Base-by-base conservation (phyloP, 495 filamentous ascomycete species). In the Aspergillus bridgeri region DNA sequence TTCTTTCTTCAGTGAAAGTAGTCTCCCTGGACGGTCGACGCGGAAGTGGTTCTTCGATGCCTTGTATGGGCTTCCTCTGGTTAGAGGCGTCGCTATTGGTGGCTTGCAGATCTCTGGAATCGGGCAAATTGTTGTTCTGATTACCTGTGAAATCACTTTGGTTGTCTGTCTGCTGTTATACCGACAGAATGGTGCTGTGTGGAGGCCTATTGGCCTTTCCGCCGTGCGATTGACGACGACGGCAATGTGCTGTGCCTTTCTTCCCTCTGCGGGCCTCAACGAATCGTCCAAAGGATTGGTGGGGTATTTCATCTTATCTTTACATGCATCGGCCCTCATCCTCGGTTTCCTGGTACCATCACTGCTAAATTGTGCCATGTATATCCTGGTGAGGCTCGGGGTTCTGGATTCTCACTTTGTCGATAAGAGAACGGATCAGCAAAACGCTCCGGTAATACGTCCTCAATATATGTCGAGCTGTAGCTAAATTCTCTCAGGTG, bases 81-180 rank as follows among this genome's bases (percentile, higher is more conserved):
- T 60, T 17, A 47, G 57, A 17, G 61, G 61, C 24, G 5, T 64
- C 1, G 57, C 54, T 0, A 55, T 64, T 17, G 61, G 61, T 1
- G 57, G 19, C 2, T 25, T 64, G 21, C 61, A 64, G 25, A 17
- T 8, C 2, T 64, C 53, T 7, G 61, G 54, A 2, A 13, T 64
- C 0, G 54, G 50, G 6, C 54, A 64, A 47, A 20, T 58, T 8
- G 11, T 64, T 3, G 17, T 55, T 47, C 51, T 64, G 0, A 23
- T 48, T 0, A 18, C 20, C 13, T 60, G 57, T 33, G 61, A 64
- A 42, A 24, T 57, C 1, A 23, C 43, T 1, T 53, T 60, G 8
- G 13, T 60, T 1, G 51, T n/a, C 6, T 56, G 51, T 33, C 23
- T 57, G 44, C 15, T 38, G 0, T 58, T 17, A 45, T 24, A 48